These are phyloP conservation scores for Pseudogymnoascus sp. DNA, from an alignment of 2,329 filamentous ascomycete species.

Conservation along the genomic window DNA sequence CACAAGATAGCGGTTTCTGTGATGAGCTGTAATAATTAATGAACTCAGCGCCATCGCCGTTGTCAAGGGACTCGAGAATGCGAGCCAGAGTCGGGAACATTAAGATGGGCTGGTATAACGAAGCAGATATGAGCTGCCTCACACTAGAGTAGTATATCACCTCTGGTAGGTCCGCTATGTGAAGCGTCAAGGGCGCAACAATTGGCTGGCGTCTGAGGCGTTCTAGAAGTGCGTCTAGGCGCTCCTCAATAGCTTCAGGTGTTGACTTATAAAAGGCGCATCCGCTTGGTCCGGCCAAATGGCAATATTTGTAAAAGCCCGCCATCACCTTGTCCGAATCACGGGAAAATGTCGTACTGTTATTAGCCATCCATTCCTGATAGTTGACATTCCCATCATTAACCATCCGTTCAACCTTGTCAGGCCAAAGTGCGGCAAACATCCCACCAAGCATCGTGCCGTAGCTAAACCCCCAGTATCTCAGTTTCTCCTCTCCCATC, in stretches of 20 bases:
- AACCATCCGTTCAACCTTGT: conserved; percentile 35
- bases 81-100: conserved; percentile 24
- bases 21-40: conserved; percentile 21
- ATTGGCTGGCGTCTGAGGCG: conserved; percentile 31
- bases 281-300: conserved; percentile 26
- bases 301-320: conserved; percentile 25
- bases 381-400: conserved; percentile 24
- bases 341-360: conserved; percentile 36
- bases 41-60: conserved; percentile 38
- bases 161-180: conserved; percentile 16
- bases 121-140: conserved; percentile 19
- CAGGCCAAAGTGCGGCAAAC: conserved; percentile 37
- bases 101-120: conserved; percentile 25
- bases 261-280: conserved; percentile 22
- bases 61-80: conserved; percentile 23
- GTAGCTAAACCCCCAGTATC: conserved; percentile 46
- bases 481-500: conserved; percentile 29
- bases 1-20: conserved; percentile 20
- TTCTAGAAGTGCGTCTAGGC: conserved; percentile 31
- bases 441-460: conserved; percentile 38
- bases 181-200: conserved; percentile 17
- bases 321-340: conserved; percentile 25
- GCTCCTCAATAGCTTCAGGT: conserved; percentile 18
- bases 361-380: conserved; percentile 21
- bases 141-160: conserved; percentile 26